These are phyloP conservation scores for Drechmeria coniospora DNA, from an alignment of 2,329 filamentous ascomycete species.

Conservation along the genomic window DNA sequence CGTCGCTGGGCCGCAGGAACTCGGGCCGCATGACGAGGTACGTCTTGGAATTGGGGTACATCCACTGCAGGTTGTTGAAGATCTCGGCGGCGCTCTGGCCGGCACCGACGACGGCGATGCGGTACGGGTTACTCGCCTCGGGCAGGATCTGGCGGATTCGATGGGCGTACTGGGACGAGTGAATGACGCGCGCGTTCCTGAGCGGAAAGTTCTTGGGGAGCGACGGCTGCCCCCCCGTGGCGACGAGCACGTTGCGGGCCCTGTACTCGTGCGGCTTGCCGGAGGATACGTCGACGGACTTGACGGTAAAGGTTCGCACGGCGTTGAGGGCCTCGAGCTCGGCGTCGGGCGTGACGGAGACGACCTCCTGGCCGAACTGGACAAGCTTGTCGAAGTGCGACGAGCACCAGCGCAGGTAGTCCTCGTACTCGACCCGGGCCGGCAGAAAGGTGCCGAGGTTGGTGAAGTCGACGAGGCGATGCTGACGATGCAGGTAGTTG, in stretches of 20 bases:
- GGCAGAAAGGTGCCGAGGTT: slow-evolving; percentile 84
- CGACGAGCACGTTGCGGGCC: slow-evolving; percentile 50
- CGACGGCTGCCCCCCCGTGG: slow-evolving; percentile 45
- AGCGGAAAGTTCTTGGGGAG: slow-evolving; percentile 57
- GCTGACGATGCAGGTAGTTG: slow-evolving; percentile 77
- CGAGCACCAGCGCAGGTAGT: slow-evolving; percentile 90
- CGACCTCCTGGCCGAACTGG: slow-evolving; percentile 62
- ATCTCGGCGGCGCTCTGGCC: slow-evolving; percentile 94
- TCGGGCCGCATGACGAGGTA: slow-evolving; percentile 67
- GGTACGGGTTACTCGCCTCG: slow-evolving; percentile 42
- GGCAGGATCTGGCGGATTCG: slow-evolving; percentile 43
- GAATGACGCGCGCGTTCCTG: slow-evolving; percentile 59
- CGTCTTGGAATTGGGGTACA: slow-evolving; percentile 71
- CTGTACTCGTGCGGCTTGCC: slow-evolving; percentile 36
- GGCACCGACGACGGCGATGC: slow-evolving; percentile 71
- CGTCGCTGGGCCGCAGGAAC: slow-evolving; percentile 79
- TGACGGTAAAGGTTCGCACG: slow-evolving; percentile 52
- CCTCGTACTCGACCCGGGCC: slow-evolving; percentile 76
- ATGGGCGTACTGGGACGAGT: slow-evolving; percentile 75
- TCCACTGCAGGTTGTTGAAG: slow-evolving; percentile 69
- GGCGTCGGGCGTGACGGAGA: slow-evolving; percentile 48
- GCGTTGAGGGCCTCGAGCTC: slow-evolving; percentile 19
- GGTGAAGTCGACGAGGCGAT: slow-evolving; percentile 75
- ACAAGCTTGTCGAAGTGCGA: slow-evolving; percentile 59
- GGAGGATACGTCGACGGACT: slow-evolving; percentile 45